Evolutionary conservation across 2,329 filamentous ascomycete genomes (phyloP).

Genomic region (Incumbomyces lentus): DNA sequence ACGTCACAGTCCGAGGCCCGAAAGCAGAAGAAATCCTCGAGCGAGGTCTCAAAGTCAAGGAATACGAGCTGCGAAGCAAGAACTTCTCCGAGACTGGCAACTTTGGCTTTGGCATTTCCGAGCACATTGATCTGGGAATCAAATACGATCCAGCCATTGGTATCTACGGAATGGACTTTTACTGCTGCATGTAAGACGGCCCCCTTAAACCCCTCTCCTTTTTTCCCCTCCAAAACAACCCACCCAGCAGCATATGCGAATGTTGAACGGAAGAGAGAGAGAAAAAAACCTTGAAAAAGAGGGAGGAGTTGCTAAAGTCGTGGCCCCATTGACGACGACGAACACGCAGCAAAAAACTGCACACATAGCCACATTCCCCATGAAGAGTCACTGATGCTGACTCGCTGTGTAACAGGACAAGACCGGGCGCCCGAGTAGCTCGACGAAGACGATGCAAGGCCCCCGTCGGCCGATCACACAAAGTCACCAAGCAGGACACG

Average conservation of each 20-base stretch:
- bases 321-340: too few species aligned
- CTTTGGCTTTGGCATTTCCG: constrained; percentile 99
- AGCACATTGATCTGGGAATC: constrained; percentile 99
- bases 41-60: constrained; percentile 99
- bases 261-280: neutral
- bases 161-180: constrained; percentile 99
- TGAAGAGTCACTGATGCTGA: too few species aligned
- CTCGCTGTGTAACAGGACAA: constrained; percentile 50
- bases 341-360: too few species aligned
- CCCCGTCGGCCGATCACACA: constrained; percentile 77
- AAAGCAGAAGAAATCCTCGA: constrained; percentile 99
- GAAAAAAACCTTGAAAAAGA: neutral
- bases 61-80: constrained; percentile 98
- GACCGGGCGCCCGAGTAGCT: constrained; percentile 93
- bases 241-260: too few species aligned
- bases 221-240: too few species aligned
- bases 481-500: constrained; percentile 89
- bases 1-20: constrained; percentile 98
- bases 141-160: constrained; percentile 98
- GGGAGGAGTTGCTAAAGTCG: constrained; percentile 23
- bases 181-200: constrained; percentile 85
- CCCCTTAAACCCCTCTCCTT: too few species aligned
- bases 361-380: too few species aligned
- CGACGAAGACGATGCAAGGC: constrained; percentile 85
- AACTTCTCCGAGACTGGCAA: constrained; percentile 99